These are phyloP conservation scores for Aspergillus hiratsukae DNA, from an alignment of 2,329 filamentous ascomycete genomes.

Conservation along the genomic window DNA sequence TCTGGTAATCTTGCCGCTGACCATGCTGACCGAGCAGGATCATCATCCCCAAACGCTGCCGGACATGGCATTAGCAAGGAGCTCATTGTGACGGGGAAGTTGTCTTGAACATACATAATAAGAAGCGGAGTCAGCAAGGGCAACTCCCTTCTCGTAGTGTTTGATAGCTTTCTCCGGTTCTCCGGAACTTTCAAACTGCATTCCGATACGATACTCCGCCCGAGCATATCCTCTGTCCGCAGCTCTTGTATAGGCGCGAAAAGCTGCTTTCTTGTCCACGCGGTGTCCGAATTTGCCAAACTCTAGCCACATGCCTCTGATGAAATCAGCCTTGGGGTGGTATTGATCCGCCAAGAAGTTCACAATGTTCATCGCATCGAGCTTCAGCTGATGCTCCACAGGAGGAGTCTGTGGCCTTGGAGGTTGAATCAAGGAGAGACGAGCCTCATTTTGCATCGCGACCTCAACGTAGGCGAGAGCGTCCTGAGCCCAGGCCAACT, in stretches of 20 bases:
- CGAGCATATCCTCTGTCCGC: conserved; percentile 79
- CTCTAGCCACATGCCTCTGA: conserved; percentile 93
- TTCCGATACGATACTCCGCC: conserved; percentile 94
- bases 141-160: conserved; percentile 81
- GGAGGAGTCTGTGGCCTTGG: conserved; percentile 73
- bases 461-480: conserved; percentile 84
- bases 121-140: conserved; percentile 79
- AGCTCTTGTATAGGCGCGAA: conserved; percentile 78
- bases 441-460: conserved; percentile 68
- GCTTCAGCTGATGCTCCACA: conserved; percentile 79
- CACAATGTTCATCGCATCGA: conserved; percentile 89
- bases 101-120: conserved; percentile 51
- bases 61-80: conserved; percentile 13
- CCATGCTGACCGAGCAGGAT: conserved; percentile 90
- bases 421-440: conserved; percentile 56
- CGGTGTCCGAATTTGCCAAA: conserved; percentile 93
- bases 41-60: conserved; percentile 92
- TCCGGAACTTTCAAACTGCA: conserved; percentile 95
- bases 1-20: conserved; percentile 72
- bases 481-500: conserved; percentile 94
- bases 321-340: conserved; percentile 90
- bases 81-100: neutral
- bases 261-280: conserved; percentile 92
- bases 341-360: conserved; percentile 83
- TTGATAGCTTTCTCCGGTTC: conserved; percentile 85